A percentile compares a stretch with the other conserved stretches of the same genome.
Conservation (phyloP, 2,329 filamentous ascomycete genomes). For the Lecanosticta acicola region DNA sequence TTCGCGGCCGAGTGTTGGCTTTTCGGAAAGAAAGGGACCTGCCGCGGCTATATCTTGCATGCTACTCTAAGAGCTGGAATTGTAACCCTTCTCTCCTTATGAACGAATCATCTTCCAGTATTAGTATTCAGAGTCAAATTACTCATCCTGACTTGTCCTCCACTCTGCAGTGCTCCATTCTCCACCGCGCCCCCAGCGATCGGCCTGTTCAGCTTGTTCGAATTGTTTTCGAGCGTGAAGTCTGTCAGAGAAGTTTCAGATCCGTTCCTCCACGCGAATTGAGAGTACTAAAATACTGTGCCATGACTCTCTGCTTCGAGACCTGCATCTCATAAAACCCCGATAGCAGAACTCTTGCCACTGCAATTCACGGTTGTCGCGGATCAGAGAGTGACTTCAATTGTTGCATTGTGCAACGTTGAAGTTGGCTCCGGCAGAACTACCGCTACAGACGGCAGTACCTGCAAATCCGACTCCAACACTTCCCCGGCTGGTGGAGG, state of each 20-base stretch:
- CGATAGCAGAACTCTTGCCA: conserved; percentile 48
- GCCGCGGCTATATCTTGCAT: too few species aligned
- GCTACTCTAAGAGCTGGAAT: too few species aligned
- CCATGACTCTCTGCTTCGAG: neutral
- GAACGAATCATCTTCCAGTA: too few species aligned
- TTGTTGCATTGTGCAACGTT: conserved; percentile 47
- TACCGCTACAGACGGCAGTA: conserved; percentile 56
- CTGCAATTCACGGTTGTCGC: conserved; percentile 55
- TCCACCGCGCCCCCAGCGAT: neutral
- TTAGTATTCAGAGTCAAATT: too few species aligned
- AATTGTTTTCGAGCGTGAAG: neutral
- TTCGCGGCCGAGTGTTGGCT: too few species aligned
- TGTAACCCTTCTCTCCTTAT: too few species aligned
- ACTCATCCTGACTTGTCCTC: too few species aligned
- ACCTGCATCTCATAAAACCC: conserved; percentile 34
- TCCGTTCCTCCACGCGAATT: neutral
- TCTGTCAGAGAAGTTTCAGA: neutral
- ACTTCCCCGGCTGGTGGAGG: conserved; percentile 34
- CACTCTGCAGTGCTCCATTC: neutral
- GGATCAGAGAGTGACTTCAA: conserved; percentile 68
- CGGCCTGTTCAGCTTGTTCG: neutral
- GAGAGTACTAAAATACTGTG: neutral
- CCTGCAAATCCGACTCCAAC: conserved; percentile 52
- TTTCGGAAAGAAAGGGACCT: too few species aligned
- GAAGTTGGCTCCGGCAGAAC: conserved; percentile 51